Conservation (phyloP, 2,329 filamentous ascomycete species). For the Colletotrichum sp. region DNA sequence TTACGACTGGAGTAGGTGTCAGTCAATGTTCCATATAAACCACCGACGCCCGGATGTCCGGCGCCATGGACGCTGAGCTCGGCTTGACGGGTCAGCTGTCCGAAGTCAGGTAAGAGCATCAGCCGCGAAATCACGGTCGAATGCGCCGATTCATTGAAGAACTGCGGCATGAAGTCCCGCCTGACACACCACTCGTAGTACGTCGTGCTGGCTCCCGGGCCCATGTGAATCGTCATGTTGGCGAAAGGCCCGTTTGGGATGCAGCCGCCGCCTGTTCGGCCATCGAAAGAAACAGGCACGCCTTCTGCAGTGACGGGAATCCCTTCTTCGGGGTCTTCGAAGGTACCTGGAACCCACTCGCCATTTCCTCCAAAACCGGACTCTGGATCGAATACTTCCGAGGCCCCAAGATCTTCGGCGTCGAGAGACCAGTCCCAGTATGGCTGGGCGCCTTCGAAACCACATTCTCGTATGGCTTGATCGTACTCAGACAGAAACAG, state of each 20-base stretch:
- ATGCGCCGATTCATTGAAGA: background rate
- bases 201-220: background rate
- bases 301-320: background rate
- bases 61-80: background rate
- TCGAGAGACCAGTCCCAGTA: background rate
- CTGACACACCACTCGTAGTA: background rate
- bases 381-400: background rate
- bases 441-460: background rate
- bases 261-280: background rate
- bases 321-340: background rate
- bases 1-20: background rate
- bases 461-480: background rate
- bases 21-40: background rate
- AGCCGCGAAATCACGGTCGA: background rate
- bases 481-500: background rate
- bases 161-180: background rate
- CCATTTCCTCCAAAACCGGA: background rate
- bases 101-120: background rate
- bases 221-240: background rate
- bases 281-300: background rate
- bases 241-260: background rate
- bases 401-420: background rate
- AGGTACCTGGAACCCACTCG: background rate
- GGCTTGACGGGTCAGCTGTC: background rate
- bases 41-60: background rate